phyloP scores from a whole-genome alignment of 805 yeast genomes.

The Yarrowia divulgata region DNA sequence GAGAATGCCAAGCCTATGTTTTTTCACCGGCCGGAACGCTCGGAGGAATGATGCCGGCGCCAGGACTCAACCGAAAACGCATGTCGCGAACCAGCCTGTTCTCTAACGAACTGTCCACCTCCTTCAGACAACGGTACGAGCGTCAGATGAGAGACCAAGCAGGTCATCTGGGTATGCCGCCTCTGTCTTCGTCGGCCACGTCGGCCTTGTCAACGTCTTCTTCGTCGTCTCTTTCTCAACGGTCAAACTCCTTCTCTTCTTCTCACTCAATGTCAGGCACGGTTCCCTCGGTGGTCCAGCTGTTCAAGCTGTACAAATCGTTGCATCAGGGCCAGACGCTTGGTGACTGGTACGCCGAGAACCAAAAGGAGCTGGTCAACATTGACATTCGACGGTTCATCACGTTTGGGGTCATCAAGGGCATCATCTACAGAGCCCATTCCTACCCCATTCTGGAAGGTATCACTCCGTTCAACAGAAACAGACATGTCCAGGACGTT shows the following conservation, averaged over 20 bases:
- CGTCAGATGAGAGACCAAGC: constrained; percentile 28
- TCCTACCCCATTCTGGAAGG: constrained; percentile 68
- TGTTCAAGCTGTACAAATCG: constrained; percentile 78
- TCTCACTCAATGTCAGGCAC: constrained; percentile 41
- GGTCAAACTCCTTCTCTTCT: constrained; percentile 18
- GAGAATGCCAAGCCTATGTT: constrained; percentile 87
- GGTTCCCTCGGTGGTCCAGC: constrained; percentile 62
- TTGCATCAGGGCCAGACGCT: constrained; percentile 79
- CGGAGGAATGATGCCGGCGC: constrained; percentile 14
- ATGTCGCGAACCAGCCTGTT: constrained; percentile 18
- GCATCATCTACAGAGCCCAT: constrained; percentile 80
- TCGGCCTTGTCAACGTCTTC: constrained; percentile 44
- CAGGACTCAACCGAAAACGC: constrained; percentile 26
- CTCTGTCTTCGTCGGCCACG: constrained; percentile 8
- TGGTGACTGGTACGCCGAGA: constrained; percentile 80
- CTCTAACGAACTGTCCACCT: constrained; percentile 17
- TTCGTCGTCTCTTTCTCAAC: constrained; percentile 43
- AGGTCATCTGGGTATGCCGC: constrained; percentile 1
- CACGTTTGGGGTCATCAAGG: constrained; percentile 83
- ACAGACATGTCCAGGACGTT: constrained; percentile 21
- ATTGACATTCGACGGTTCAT: constrained; percentile 86
- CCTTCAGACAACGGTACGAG: constrained; percentile 30
- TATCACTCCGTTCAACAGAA: constrained; percentile 17
- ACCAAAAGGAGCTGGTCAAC: constrained; percentile 61
- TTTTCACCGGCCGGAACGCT: constrained; percentile 50